Percentiles rank a stretch among this genome's conserved stretches.
Evolutionary conservation across 2,329 filamentous ascomycete genomes (phyloP).

Genomic region (Sarocladiaceae sp.): DNA sequence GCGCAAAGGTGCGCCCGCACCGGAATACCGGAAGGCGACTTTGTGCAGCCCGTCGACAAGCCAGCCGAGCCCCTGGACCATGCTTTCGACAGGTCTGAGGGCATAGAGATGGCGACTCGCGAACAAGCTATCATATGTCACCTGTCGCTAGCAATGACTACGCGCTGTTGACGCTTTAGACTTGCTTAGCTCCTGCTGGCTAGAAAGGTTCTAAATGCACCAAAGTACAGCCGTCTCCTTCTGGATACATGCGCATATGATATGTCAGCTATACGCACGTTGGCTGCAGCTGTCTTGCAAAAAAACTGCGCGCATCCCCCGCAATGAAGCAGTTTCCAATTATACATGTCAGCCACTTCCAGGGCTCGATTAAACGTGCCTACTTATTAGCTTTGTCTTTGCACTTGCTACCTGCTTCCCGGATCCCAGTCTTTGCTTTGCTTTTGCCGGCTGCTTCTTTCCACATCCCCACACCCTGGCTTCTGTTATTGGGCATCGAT

Average conservation of each 20-base stretch:
- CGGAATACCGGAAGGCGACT: background rate
- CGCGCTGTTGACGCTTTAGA: too few species aligned
- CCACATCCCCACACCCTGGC: background rate
- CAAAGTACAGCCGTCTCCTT: background rate
- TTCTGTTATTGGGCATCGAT: background rate
- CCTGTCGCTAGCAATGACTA: background rate
- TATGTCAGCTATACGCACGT: background rate
- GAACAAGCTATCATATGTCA: too few species aligned
- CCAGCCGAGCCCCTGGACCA: constrained; percentile 2
- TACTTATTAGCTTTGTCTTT: background rate
- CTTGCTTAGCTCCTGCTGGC: too few species aligned
- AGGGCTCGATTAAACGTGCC: background rate
- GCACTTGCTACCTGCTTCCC: background rate
- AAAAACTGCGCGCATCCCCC: constrained; percentile 3
- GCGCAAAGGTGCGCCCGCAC: background rate
- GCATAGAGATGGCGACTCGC: too few species aligned
- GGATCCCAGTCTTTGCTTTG: background rate
- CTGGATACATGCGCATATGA: constrained; percentile 2
- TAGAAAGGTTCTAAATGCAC: background rate
- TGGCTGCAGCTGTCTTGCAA: background rate
- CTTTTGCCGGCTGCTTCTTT: background rate
- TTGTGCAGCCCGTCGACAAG: background rate
- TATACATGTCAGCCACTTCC: background rate
- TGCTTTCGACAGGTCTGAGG: too few species aligned
- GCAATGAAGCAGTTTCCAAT: background rate